Conservation (phyloP, 352 stramenopile species). For the Achlya hypogyna region DNA sequence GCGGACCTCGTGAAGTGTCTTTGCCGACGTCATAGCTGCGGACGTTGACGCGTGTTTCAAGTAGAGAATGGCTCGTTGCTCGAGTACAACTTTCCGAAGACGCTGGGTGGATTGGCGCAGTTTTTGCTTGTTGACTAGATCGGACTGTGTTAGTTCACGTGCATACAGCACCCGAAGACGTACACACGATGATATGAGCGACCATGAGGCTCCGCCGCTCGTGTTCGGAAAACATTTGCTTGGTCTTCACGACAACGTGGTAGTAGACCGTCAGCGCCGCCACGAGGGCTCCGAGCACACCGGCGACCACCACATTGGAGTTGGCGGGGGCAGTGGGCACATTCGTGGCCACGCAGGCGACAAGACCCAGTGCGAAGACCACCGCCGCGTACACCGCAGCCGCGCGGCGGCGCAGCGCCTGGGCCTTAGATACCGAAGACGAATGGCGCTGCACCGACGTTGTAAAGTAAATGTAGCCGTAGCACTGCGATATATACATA, state of each 20-base stretch:
- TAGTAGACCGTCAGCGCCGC: background rate
- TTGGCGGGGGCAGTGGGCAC: background rate
- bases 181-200: slow-evolving; percentile 8
- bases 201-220: background rate
- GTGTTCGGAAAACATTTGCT: background rate
- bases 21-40: too few species aligned
- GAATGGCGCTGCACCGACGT: background rate
- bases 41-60: too few species aligned
- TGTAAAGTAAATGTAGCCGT: background rate
- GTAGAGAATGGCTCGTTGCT: too few species aligned
- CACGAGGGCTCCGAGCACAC: background rate
- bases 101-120: too few species aligned
- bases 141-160: too few species aligned
- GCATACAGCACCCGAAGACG: too few species aligned
- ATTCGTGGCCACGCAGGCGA: background rate
- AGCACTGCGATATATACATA: background rate
- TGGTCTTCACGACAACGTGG: background rate
- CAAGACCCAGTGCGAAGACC: background rate
- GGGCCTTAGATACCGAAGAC: background rate
- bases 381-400: background rate
- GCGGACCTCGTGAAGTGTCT: too few species aligned
- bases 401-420: background rate
- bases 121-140: too few species aligned
- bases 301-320: background rate
- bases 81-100: too few species aligned